Base-by-base conservation (phyloP, 441 rosid genomes). In the Adansonia madagascariensis region DNA sequence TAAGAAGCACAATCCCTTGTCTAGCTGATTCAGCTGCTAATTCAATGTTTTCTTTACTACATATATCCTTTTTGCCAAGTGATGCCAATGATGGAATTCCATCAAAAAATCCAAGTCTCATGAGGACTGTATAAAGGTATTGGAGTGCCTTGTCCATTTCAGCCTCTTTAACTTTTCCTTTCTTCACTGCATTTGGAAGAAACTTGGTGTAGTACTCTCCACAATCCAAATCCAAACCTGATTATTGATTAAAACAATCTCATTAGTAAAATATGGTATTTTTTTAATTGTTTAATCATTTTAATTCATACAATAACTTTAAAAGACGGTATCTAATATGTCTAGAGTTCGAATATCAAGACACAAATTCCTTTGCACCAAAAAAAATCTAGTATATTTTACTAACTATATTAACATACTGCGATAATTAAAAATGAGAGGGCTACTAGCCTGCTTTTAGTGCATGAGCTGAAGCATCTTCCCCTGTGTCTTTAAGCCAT, bases 1-100 rank as follows among this genome's bases (percentile, higher is more conserved):
- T 88, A 56, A 88, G 80, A 39, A 92, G 87, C 2, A 89, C 92
- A 41, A 86, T 89, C 59, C 95, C 94, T 47, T 91, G 78, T 17
- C 78, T 85, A 0, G 91, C 94, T 0, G 89, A 91, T 52, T 84
- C 86, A 3, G 79, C 15, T 0, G 94, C 94, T 6, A 89, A 77
- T 59, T 68, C 69, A 12, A 85, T 84, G 31, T 89, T 77, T 0
- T 85, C 84, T 0, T 77, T 2, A 6, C 79, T 47, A 47, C 94
- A 89, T 6, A 88, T 74, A 71, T 90, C 89, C 0, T 75, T 10
- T 9, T 20, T 59, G 35, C 63, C 63, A 0, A 59, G 63, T 24
- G 35, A 20, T 20, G 35, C 63, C 39, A 59, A 9, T 0, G 35
- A 20, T 22, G 63, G 63, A 20, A 59, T 59, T 22, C 39, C 63